phyloP scores from a whole-genome alignment of 1,139 yeast genomes.

The Yamadazyma kanchanaburiensis region DNA sequence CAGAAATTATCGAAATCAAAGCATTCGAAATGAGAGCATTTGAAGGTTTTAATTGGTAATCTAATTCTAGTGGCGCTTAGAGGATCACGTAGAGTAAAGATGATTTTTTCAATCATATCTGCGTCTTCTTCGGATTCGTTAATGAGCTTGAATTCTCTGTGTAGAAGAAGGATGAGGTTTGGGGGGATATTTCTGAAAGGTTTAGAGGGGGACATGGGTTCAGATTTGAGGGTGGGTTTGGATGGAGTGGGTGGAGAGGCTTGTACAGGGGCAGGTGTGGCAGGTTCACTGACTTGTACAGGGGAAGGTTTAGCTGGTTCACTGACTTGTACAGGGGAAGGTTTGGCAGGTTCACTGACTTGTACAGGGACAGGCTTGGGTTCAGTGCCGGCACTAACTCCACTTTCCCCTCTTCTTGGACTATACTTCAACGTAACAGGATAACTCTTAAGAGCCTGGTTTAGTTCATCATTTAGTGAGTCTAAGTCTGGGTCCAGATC shows the following conservation, averaged over 20 bases:
- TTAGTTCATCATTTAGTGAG: conserved; percentile 17
- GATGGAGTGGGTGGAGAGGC: no score
- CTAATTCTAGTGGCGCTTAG: conserved; percentile 34
- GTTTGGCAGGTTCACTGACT: no score
- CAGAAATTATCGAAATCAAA: conserved; percentile 46
- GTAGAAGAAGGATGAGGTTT: conserved; percentile 20
- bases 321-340: no score
- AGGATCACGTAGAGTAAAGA: conserved; percentile 30
- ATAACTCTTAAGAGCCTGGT: conserved; percentile 9
- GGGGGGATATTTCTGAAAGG: conserved; percentile 23
- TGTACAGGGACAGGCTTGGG: no score
- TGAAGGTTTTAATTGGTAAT: conserved; percentile 37
- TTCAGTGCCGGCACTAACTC: no score
- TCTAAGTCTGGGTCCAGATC: conserved; percentile 11
- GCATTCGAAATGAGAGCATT: conserved; percentile 44
- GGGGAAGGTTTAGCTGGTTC: no score
- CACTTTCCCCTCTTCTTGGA: no score
- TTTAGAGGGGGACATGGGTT: no score
- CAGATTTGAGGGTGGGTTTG: background rate
- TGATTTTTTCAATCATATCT: conserved; percentile 24
- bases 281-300: no score
- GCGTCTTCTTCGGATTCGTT: conserved; percentile 22
- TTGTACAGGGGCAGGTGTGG: no score
- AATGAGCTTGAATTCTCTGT: conserved; percentile 19
- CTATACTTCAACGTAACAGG: conserved; percentile 6